Evolutionary conservation across 1,284 basidiomycete genomes (phyloP).

Genomic region (Moesziomyces aphidis): DNA sequence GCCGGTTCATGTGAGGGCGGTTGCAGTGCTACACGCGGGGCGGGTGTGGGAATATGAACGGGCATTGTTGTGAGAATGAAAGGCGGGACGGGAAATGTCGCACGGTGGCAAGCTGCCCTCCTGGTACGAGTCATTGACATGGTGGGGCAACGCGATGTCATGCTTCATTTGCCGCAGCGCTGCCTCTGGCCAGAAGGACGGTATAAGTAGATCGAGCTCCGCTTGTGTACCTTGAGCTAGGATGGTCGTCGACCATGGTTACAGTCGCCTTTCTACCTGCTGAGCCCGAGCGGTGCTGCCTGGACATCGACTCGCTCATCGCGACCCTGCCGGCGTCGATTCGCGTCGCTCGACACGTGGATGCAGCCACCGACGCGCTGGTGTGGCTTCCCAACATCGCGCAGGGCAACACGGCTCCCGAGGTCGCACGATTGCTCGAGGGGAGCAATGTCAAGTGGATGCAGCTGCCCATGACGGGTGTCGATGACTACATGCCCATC

Average conservation of each 20-base stretch:
- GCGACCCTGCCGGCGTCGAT: background rate
- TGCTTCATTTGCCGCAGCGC: too few species aligned
- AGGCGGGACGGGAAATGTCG: too few species aligned
- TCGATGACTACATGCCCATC: conserved; percentile 35
- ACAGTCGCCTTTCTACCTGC: background rate
- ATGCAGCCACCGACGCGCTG: background rate
- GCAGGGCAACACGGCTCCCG: conserved; percentile 9
- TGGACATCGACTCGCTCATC: background rate
- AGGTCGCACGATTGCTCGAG: background rate
- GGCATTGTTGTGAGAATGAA: too few species aligned
- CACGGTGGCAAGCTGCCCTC: too few species aligned
- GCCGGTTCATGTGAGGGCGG: too few species aligned
- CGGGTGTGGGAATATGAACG: too few species aligned
- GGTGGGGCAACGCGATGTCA: too few species aligned
- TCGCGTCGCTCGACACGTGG: background rate
- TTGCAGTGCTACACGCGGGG: too few species aligned
- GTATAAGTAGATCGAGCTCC: background rate
- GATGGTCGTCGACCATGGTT: background rate
- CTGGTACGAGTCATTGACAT: too few species aligned
- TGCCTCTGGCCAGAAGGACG: too few species aligned
- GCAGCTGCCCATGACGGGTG: conserved; percentile 56
- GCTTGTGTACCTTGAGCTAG: background rate
- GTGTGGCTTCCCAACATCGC: conserved; percentile 27
- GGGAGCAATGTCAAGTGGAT: conserved; percentile 23
- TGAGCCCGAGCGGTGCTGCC: background rate